Evolutionary conservation across 768 basidiomycete species (phyloP), one percentile per base, ranked within the genome.

Genomic region (Psilocybe azurescens): DNA sequence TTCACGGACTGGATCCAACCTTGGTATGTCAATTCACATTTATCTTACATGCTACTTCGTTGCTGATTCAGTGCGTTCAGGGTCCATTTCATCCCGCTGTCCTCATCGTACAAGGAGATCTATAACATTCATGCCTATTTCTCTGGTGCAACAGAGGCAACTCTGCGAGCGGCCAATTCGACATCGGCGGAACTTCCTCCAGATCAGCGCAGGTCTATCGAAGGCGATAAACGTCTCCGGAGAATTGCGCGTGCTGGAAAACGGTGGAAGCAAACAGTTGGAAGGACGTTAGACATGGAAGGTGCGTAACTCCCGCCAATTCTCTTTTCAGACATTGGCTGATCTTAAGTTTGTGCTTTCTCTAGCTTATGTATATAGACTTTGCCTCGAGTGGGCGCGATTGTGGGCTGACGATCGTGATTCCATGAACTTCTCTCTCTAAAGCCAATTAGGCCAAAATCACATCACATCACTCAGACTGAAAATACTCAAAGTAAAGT

Each of bases 91-190:
- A 96, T 99, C 66, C 97, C 97, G 0, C 76, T 99, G 36, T 95
- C 95, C 0, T 82, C 89, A 44, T 83, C 88, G 3, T 98, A 98
- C 75, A 77, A 83, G 49, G 97, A 99, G 76, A 88, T 99, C 55
- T 97, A 99, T 79, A 96, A 98, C 72, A 85, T 98, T 58, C 87
- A 93, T 69, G 85, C 94, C 2, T 99, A 90, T 81, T 99, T 98
- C 79, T 94, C 93, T 0, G 96, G 97, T 0, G 86, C 93, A 1
- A 82, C 93, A 0, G 70, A 80, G 10, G 79, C 88, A 2, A 85
- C 88, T 41, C 74, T 91, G 9, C 73, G 79, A 32, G 77, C 80
- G 0, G 79, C 80, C 24, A 89, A 88, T 67, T 81, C 80, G 16
- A 86, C 86, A 0, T 65, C 72, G 24, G 70, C 70, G n/a, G 61